Evolutionary conservation across 2,329 filamentous ascomycete genomes (phyloP).

Genomic region (Claviceps fusiformis): DNA sequence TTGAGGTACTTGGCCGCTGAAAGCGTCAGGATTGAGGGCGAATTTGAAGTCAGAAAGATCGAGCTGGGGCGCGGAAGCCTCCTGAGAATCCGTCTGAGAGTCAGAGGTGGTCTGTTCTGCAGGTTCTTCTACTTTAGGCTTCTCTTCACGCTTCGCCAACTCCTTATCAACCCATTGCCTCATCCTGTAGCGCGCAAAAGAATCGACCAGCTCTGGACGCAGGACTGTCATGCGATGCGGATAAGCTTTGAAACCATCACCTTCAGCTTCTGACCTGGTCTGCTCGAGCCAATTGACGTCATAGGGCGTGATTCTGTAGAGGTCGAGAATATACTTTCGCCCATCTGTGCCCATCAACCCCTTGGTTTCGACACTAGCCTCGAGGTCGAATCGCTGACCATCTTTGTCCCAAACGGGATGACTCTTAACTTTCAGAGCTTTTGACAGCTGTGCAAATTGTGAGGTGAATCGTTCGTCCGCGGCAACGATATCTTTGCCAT

Average conservation of each 20-base stretch:
- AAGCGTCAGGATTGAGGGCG: slow-evolving; percentile 86
- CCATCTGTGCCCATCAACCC: slow-evolving; percentile 94
- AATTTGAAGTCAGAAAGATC: slow-evolving; percentile 82
- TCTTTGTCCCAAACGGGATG: slow-evolving; percentile 98
- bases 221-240: slow-evolving; percentile 95
- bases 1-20: slow-evolving; percentile 82
- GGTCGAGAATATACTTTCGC: slow-evolving; percentile 90
- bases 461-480: slow-evolving; percentile 75
- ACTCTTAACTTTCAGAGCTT: slow-evolving; percentile 80
- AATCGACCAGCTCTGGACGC: slow-evolving; percentile 77
- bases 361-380: slow-evolving; percentile 95
- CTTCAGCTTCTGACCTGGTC: slow-evolving; percentile 34
- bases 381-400: slow-evolving; percentile 74
- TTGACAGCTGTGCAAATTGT: slow-evolving; percentile 81
- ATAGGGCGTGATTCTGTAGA: slow-evolving; percentile 87
- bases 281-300: slow-evolving; percentile 88
- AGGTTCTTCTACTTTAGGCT: slow-evolving; percentile 21
- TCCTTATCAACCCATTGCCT: slow-evolving; percentile 77
- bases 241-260: slow-evolving; percentile 42
- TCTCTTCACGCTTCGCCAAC: slow-evolving; percentile 45
- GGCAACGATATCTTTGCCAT: slow-evolving; percentile 90
- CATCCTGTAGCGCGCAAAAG: slow-evolving; percentile 73
- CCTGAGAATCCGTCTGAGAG: slow-evolving; percentile 23
- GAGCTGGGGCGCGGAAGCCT: slow-evolving; percentile 42
- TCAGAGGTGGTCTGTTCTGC: slow-evolving; percentile 22